Evolutionary conservation across 345 rosid genomes (phyloP).

Genomic region (Eucalyptus polybractea): DNA sequence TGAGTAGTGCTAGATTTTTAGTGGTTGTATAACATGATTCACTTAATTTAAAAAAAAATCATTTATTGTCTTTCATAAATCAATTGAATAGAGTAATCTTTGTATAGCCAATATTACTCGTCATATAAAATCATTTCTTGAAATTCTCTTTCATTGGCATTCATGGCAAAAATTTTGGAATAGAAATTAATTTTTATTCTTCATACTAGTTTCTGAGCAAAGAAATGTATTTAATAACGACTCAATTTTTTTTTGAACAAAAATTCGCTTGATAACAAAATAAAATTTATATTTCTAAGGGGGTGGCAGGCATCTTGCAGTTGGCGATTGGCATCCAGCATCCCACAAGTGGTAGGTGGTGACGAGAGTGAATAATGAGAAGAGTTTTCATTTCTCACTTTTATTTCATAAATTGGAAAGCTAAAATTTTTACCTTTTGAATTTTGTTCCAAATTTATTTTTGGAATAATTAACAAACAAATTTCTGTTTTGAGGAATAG

Average conservation of each 20-base stretch:
- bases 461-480: fast-evolving
- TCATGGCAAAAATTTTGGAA: too few relatives aligned
- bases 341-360: too few relatives aligned
- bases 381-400: too few relatives aligned
- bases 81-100: not conserved
- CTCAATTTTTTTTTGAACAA: too few relatives aligned
- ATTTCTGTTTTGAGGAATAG: fast-evolving
- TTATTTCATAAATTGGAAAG: too few relatives aligned
- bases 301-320: fast-evolving
- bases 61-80: not conserved
- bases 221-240: fast-evolving
- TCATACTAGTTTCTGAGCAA: fast-evolving
- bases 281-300: too few relatives aligned
- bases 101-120: not conserved
- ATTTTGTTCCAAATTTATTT: fast-evolving
- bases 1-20: not conserved
- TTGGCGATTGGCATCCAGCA: fast-evolving
- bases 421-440: too few relatives aligned
- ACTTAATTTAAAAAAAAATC: not conserved
- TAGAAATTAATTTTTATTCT: too few relatives aligned
- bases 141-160: not conserved
- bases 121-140: not conserved
- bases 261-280: too few relatives aligned
- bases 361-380: fast-evolving
- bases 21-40: not conserved